Evolutionary conservation across 352 stramenopile species (phyloP).

Genomic region (Pythium graminicola): DNA sequence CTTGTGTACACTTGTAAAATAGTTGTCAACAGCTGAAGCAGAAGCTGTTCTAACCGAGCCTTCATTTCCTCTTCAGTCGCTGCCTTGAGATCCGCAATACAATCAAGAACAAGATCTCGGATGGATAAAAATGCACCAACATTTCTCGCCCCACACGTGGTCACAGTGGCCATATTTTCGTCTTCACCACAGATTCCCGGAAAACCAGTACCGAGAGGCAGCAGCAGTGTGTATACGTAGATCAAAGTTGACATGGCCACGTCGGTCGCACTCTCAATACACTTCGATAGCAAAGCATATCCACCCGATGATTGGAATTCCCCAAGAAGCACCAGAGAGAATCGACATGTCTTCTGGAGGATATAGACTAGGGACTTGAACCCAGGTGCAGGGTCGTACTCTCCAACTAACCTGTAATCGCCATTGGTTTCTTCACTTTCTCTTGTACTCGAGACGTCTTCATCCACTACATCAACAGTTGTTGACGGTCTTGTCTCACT

Average conservation of each 20-base stretch:
- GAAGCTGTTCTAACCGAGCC: conserved; percentile 34
- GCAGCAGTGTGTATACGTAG: conserved; percentile 43
- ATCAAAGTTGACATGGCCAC: conserved; percentile 38
- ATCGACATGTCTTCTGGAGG: conserved; percentile 57
- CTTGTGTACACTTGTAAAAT: conserved; percentile 68
- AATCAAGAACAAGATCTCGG: conserved; percentile 57
- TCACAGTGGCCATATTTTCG: conserved; percentile 37
- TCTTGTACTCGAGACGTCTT: neutral
- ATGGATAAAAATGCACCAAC: conserved; percentile 52
- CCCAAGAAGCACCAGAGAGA: conserved; percentile 52
- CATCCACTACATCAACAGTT: neutral
- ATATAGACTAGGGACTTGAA: conserved; percentile 49
- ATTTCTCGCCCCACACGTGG: conserved; percentile 50
- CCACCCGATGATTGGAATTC: conserved; percentile 62
- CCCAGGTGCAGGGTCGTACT: conserved; percentile 45
- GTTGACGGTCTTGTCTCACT: conserved; percentile 7
- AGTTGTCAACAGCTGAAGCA: conserved; percentile 56
- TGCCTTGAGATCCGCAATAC: conserved; percentile 29
- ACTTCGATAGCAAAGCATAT: conserved; percentile 42
- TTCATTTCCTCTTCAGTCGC: neutral
- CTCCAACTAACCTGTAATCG: conserved; percentile 29
- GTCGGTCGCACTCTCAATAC: conserved; percentile 39
- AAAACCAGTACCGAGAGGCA: conserved; percentile 52
- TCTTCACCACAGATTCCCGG: conserved; percentile 28
- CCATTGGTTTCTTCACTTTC: neutral